Evolutionary conservation across 164 flowering plant genomes (phyloP), one percentile per base, ranked within the genome.

Genomic region (Vitis labrusca): DNA sequence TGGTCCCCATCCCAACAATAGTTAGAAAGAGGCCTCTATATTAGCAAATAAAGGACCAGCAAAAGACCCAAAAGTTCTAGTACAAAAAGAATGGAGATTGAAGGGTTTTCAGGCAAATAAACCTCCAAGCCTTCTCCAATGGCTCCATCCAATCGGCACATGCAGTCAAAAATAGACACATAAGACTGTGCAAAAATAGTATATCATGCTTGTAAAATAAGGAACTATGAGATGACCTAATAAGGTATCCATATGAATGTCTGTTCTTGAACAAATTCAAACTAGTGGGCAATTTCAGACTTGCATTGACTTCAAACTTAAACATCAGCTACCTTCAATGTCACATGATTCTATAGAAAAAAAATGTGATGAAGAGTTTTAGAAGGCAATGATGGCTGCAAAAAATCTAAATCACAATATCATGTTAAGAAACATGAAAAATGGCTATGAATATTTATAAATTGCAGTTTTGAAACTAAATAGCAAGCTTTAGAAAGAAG

Each of bases 141-240:
- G 16, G n/a, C 15, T 12, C 50, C 44, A 37, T 37, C 44, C 44
- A 32, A 14, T 37, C 32, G 10, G 63, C 48, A 61, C 64, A 32
- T 37, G 50, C 19, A 3, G 44, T 37, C 64, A 61, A 61, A 14
- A 61, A 11, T 13, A 12, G 64, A 61, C 50, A 5, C 9, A 37
- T 30, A 2, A 13, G 5, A 37, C 64, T 30, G 49, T 61, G 13
- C 9, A 52, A 10, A 58, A 23, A 54, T 15, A 65, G 32, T 27
- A 23, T 10, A 54, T 27, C 15, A 44, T 63, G 67, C 61, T 63
- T 52, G 23, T 61, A 23, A 44, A 1, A 2, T 2, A 71, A 50
- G 67, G 64, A 64, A 65, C 13, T 48, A 64, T 56, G 50, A 32
- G 17, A 64, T 57, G 57, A 64, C 30, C 49, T 16, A 47, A 17